These are phyloP conservation scores for Suillus alpinus DNA, from an alignment of 768 basidiomycete genomes.

Conservation along the genomic window DNA sequence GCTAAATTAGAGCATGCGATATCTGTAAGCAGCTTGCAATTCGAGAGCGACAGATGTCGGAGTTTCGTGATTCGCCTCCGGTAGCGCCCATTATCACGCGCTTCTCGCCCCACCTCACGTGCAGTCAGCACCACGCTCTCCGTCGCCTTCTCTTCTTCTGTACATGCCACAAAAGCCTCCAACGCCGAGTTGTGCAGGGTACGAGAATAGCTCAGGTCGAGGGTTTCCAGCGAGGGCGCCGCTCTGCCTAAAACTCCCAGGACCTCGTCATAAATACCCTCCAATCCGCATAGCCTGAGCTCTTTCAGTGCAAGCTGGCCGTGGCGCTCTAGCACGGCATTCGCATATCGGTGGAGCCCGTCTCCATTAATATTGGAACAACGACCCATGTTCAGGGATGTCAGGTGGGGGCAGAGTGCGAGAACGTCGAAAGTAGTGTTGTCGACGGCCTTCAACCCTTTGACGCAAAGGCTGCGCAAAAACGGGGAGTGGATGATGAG, in stretches of 20 bases:
- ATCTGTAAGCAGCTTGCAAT: slow-evolving; percentile 70
- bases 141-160: slow-evolving; percentile 25
- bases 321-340: slow-evolving; percentile 42
- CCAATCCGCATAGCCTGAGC: slow-evolving; percentile 67
- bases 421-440: slow-evolving; percentile 74
- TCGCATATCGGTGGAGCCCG: slow-evolving; percentile 52
- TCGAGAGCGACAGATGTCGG: slow-evolving; percentile 72
- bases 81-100: slow-evolving; percentile 45
- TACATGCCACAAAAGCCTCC: slow-evolving; percentile 66
- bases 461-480: slow-evolving; percentile 58
- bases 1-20: slow-evolving; percentile 72
- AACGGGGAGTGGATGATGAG: slow-evolving; percentile 65
- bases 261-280: slow-evolving; percentile 53
- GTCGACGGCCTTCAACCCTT: slow-evolving; percentile 66
- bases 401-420: slow-evolving; percentile 53
- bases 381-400: slow-evolving; percentile 64
- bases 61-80: slow-evolving; percentile 64
- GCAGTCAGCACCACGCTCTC: slow-evolving; percentile 54
- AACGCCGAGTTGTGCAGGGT: slow-evolving; percentile 73
- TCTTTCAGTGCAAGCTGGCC: slow-evolving; percentile 55
- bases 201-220: slow-evolving; percentile 75
- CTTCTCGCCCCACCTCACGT: slow-evolving; percentile 63
- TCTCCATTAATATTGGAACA: slow-evolving; percentile 66
- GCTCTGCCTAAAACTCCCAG: slow-evolving; percentile 67
- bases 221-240: slow-evolving; percentile 69